Conservation (phyloP, 2,329 filamentous ascomycete genomes). For the Blastomyces parvus region DNA sequence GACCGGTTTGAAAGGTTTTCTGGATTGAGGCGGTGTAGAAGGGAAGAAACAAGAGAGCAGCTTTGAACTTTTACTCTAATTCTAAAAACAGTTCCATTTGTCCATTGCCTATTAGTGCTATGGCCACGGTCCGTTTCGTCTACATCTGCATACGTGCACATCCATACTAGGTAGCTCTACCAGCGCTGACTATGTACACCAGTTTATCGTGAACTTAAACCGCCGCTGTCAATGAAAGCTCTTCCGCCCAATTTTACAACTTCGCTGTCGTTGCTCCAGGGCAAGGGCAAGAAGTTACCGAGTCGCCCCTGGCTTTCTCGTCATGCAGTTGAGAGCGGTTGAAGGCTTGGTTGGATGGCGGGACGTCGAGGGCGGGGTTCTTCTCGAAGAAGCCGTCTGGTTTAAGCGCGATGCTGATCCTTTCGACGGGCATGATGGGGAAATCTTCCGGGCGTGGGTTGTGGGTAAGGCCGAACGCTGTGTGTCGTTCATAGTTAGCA, state of each 20-base stretch:
- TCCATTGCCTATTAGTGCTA: not conserved
- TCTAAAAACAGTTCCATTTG: not conserved
- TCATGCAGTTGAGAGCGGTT: constrained; percentile 1
- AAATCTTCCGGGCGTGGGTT: constrained; percentile 57
- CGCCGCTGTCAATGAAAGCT: not conserved
- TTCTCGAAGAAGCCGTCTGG: constrained; percentile 46
- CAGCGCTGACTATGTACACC: not conserved
- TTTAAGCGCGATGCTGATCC: constrained; percentile 19
- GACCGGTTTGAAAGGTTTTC: no score
- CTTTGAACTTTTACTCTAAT: not conserved
- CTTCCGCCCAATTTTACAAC: not conserved
- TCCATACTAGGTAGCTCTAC: not conserved
- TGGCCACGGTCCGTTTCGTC: not conserved
- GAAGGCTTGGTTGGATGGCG: constrained; percentile 23
- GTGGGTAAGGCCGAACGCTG: constrained; percentile 50
- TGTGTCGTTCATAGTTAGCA: constrained; percentile 12
- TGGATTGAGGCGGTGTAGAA: no score
- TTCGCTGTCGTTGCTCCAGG: not conserved
- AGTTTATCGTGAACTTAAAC: not conserved
- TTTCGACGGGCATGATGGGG: constrained; percentile 51
- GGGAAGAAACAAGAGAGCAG: no score
- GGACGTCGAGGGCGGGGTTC: constrained; percentile 43
- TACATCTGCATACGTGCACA: not conserved
- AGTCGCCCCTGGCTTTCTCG: not conserved
- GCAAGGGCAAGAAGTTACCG: not conserved